Evolutionary conservation across 352 stramenopile species (phyloP).

Genomic region (Pythium dissotocum): DNA sequence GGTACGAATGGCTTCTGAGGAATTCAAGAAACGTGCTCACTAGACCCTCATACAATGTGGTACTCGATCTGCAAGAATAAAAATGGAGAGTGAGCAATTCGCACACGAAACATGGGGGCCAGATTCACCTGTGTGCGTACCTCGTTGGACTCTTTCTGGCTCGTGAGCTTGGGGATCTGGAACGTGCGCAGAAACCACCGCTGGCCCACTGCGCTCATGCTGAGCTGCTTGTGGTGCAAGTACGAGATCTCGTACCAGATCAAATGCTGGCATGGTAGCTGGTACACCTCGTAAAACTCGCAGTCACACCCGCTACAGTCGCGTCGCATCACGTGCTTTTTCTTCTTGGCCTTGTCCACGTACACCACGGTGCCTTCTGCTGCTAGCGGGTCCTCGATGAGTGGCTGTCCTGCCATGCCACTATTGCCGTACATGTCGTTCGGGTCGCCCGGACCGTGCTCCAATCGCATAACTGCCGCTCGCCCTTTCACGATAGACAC

Average conservation of each 20-base stretch:
- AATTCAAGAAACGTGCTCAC: too few species aligned
- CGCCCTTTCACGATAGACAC: conserved; percentile 33
- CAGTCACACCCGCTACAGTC: conserved; percentile 67
- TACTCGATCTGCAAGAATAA: conserved; percentile 47
- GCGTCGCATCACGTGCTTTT: conserved; percentile 57
- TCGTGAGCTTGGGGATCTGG: conserved; percentile 57
- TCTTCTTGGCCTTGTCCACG: conserved; percentile 56
- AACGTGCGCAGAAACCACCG: conserved; percentile 75
- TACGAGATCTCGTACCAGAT: conserved; percentile 75
- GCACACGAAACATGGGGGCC: not conserved
- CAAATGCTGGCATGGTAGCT: conserved; percentile 67
- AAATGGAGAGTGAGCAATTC: not conserved
- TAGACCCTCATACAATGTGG: conserved; percentile 44
- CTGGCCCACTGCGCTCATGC: conserved; percentile 52
- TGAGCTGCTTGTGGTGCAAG: conserved; percentile 65
- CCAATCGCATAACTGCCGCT: conserved; percentile 28
- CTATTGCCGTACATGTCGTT: conserved; percentile 8
- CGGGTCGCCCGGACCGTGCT: conserved; percentile 3
- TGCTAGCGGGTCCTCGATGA: conserved; percentile 19
- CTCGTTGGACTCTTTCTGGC: conserved; percentile 70
- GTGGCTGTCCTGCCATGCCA: conserved; percentile 8
- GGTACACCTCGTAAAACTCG: conserved; percentile 65
- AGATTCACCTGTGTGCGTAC: conserved; percentile 23
- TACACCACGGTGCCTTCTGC: conserved; percentile 46
- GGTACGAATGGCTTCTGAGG: too few species aligned